Percentiles rank a stretch among this genome's conserved stretches.
These are phyloP conservation scores for Hawksworthiomyces lignivorus DNA, from an alignment of 2,329 filamentous ascomycete genomes.

Conservation along the genomic window DNA sequence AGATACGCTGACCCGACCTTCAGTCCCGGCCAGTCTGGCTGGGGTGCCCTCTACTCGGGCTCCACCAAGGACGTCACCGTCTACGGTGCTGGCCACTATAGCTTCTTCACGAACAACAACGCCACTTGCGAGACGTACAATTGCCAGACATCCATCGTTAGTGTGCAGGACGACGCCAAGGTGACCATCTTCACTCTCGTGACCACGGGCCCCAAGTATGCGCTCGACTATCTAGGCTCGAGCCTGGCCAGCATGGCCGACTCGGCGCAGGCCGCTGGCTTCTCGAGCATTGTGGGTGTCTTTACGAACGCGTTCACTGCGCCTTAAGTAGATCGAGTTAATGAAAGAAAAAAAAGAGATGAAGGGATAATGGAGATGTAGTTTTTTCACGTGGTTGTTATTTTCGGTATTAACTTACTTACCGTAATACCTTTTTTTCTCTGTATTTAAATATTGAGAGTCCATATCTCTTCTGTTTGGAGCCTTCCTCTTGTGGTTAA, in stretches of 20 bases:
- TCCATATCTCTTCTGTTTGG: too few species aligned
- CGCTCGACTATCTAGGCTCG: conserved; percentile 9
- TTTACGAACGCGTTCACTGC: conserved; percentile 3
- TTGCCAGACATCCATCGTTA: conserved; percentile 11
- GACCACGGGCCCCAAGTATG: conserved; percentile 6
- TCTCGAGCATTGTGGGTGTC: conserved; percentile 3
- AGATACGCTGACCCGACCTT: conserved; percentile 40
- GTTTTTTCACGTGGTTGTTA: too few species aligned
- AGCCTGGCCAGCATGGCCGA: background rate
- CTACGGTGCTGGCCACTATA: conserved; percentile 55
- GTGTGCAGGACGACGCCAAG: conserved; percentile 4
- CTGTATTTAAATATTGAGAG: too few species aligned
- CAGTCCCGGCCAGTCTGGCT: conserved; percentile 35
- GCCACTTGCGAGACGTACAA: conserved; percentile 21
- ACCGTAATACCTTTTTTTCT: too few species aligned
- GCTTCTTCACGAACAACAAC: conserved; percentile 51
- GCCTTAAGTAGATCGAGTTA: too few species aligned
- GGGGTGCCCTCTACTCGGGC: conserved; percentile 54
- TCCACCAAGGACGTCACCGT: conserved; percentile 37
- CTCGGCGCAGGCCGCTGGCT: conserved; percentile 2
- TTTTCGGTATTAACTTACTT: too few species aligned
- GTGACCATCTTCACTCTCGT: conserved; percentile 10
- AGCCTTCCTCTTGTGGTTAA: too few species aligned
- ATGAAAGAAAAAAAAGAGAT: too few species aligned
- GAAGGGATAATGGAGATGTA: too few species aligned